Evolutionary conservation across 108 stramenopile species (phyloP), one percentile per base, ranked within the genome.

Genomic region (Discostella pseudostelligera): DNA sequence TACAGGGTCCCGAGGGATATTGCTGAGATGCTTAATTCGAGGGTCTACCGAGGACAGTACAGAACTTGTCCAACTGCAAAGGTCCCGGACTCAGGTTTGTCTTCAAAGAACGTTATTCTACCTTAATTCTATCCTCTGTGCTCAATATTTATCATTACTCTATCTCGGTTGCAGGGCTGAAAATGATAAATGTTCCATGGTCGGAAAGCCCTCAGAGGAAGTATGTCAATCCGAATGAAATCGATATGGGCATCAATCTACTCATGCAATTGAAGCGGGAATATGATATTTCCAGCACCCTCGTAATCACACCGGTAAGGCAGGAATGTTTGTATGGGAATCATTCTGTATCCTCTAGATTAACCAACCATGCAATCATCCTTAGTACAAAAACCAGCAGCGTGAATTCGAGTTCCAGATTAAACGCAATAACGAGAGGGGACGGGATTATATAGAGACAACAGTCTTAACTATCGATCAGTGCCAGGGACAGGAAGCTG

Each of bases 291-390:
- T 62, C 54, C 14, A 74, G 37, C 44, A 64, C 62, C 36, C 65
- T 81, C 17, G 42, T 81, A 14, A 66, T 78, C 17, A 81, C 81
- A 50, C 81, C 81, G 45, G 81, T 81, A 74, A 69, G 81, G 24
- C 16, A 4, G 32, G 7, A 36, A 36, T n/a, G 13, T 21, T 14
- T 28, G 19, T 58, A 24, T 40, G 4, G 17, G 58, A 12, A n/a
- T 48, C 14, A 8, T 50, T 21, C 19, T 50, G 14, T 35, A n/a
- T 68, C 32, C 28, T 26, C 29, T 22, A 46, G 1, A n/a, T 17
- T 47, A 21, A 21, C 46, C 24, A 39, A 47, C n/a, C 0, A 28
- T 21, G 51, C 25, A 3, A 40, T 29, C 1, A 32, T 54, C 24
- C 25, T 25, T 22, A 78, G 76, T 78, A 78, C 58, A 78, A 78